Evolutionary conservation across 306 rosid species (phyloP).

Genomic region (Quillaja saponaria): DNA sequence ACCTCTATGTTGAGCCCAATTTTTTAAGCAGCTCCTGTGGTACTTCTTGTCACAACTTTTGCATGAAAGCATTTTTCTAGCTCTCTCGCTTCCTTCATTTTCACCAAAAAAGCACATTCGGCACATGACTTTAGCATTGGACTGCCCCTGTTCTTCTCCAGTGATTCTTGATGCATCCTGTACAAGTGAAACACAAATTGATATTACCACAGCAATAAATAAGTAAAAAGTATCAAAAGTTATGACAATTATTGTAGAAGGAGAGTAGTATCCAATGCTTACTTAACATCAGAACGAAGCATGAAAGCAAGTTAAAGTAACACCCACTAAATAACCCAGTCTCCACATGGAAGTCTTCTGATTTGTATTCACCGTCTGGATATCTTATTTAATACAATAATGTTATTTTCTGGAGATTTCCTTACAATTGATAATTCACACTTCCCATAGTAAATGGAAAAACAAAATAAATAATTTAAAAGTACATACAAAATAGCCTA

Average conservation of each 20-base stretch:
- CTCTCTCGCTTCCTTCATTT: conserved; percentile 82
- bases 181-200: background rate
- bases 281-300: background rate
- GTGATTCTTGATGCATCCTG: conserved; percentile 64
- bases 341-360: background rate
- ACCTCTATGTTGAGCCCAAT: conserved; percentile 96
- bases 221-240: background rate
- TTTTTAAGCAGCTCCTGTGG: conserved; percentile 89
- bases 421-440: background rate
- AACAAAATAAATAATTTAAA: background rate
- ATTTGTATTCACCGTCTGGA: background rate
- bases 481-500: background rate
- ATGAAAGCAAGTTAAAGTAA: too few relatives aligned
- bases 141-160: conserved; percentile 74
- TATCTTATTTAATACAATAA: background rate
- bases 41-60: conserved; percentile 92
- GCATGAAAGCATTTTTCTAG: conserved; percentile 90
- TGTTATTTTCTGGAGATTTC: background rate
- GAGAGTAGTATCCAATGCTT: background rate
- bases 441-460: background rate
- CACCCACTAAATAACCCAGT: too few relatives aligned
- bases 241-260: background rate
- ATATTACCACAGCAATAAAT: conserved; percentile 14
- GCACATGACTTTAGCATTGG: conserved; percentile 78
- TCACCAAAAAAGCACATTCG: conserved; percentile 91